Evolutionary conservation across 2,329 filamentous ascomycete species (phyloP), one percentile per base, ranked within the genome.

Genomic region (Cytospora piceicola): DNA sequence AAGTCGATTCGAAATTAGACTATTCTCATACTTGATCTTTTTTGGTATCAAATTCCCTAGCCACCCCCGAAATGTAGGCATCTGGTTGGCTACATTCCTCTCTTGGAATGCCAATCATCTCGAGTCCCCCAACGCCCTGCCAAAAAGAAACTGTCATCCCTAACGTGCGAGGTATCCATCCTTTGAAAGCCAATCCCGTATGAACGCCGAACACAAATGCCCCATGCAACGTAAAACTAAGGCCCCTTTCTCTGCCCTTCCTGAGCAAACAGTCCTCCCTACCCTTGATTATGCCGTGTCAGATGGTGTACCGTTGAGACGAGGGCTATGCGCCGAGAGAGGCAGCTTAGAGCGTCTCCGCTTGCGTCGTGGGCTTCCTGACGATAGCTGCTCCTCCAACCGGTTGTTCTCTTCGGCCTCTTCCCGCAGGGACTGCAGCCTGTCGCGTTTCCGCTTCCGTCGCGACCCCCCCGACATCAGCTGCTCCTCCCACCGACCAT

Each of bases 141-240:
- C 46, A 49, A 22, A 49, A 49, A 46, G 42, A 12, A 24, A 49
- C 4, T 24, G n/a, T 14, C n/a, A 24, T 20, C 46, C 46, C 8
- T 24, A 49, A 49, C n/a, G 22, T 22, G 46, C 46, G 24, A 49
- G 46, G n/a, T 49, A 49, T 49, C 46, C 46, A 49, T 49, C 46
- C n/a, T 24, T 24, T 6, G 14, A 49, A 46, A 49, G 46, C 46
- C 46, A 49, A 24, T 24, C 46, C 46, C 46, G 46, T 49, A 49
- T 24, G 2, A 49, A 49, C 46, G 46, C 46, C 46, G 11, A 49
- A 24, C 24, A n/a, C n/a, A 24, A 24, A 49, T 24, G n/a, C 22
- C 46, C 24, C 46, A 24, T 49, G 46, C 14, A 49, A 49, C n/a
- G 46, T 49, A 14, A 49, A 22, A 12, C n/a, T 9, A 49, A 49